These are phyloP conservation scores for Pythium angustatum DNA, from an alignment of 352 stramenopile species.

Conservation along the genomic window DNA sequence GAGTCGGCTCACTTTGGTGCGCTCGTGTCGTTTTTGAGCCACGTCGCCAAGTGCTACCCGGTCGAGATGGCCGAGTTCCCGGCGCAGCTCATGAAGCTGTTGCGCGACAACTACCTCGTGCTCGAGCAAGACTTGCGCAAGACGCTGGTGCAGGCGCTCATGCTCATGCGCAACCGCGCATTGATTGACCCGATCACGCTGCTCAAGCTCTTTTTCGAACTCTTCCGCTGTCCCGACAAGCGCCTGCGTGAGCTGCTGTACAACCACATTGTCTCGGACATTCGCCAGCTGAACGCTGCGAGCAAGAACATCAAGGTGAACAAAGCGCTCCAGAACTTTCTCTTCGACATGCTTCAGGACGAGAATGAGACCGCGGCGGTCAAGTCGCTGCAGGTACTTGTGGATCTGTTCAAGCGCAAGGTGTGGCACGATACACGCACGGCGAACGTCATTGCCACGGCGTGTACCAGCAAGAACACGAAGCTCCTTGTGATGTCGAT, in stretches of 20 bases:
- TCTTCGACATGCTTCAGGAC: slow-evolving; percentile 94
- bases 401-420: slow-evolving; percentile 96
- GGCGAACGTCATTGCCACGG: slow-evolving; percentile 96
- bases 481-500: slow-evolving; percentile 91
- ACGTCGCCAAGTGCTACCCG: slow-evolving; percentile 90
- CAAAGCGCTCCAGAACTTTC: slow-evolving; percentile 93
- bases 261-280: slow-evolving; percentile 96
- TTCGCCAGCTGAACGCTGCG: slow-evolving; percentile 82
- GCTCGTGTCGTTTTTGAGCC: slow-evolving; percentile 96
- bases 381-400: slow-evolving; percentile 92
- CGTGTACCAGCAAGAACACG: slow-evolving; percentile 85
- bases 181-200: slow-evolving; percentile 91
- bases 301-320: slow-evolving; percentile 97
- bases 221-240: slow-evolving; percentile 97
- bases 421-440: slow-evolving; percentile 97
- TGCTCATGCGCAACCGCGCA: slow-evolving; percentile 96
- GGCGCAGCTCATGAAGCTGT: slow-evolving; percentile 91
- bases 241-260: slow-evolving; percentile 94
- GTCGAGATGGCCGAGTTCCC: slow-evolving; percentile 86
- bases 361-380: slow-evolving; percentile 83
- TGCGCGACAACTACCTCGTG: slow-evolving; percentile 89
- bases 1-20: slow-evolving; percentile 93
- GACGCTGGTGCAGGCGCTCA: slow-evolving; percentile 94
- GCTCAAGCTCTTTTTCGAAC: slow-evolving; percentile 95
- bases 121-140: slow-evolving; percentile 92